Conservation (phyloP, 176 grass and related monocot species). For the bread wheat (Triticum aestivum) region DNA sequence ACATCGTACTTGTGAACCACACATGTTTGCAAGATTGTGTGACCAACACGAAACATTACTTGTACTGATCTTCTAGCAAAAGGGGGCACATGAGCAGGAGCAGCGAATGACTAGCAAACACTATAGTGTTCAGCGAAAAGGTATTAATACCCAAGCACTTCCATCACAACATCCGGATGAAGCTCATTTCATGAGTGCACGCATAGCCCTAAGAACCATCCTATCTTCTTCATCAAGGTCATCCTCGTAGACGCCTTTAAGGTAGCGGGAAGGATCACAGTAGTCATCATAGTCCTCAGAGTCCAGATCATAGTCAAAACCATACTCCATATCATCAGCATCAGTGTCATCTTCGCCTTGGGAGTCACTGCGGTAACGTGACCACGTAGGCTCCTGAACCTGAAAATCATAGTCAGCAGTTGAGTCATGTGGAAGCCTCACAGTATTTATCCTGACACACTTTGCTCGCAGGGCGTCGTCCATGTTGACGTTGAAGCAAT, state of each 20-base stretch:
- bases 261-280: no score
- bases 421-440: background rate
- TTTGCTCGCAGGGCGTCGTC: background rate
- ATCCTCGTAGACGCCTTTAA: background rate
- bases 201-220: background rate
- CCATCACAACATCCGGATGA: background rate
- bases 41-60: background rate
- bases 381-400: background rate
- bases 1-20: background rate
- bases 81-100: background rate
- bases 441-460: background rate
- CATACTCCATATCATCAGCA: background rate
- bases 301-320: background rate
- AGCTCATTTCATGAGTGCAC: background rate
- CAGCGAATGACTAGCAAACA: background rate
- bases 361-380: background rate
- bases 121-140: background rate
- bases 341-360: background rate
- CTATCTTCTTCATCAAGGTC: background rate
- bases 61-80: background rate
- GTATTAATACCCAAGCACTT: background rate
- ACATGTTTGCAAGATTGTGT: background rate
- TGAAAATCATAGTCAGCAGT: background rate
- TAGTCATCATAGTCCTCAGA: no score
- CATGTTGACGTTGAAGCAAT: slow-evolving; percentile 6